phyloP scores from a whole-genome alignment of 2,329 filamentous ascomycete genomes.

The Fusarium bulbicola region DNA sequence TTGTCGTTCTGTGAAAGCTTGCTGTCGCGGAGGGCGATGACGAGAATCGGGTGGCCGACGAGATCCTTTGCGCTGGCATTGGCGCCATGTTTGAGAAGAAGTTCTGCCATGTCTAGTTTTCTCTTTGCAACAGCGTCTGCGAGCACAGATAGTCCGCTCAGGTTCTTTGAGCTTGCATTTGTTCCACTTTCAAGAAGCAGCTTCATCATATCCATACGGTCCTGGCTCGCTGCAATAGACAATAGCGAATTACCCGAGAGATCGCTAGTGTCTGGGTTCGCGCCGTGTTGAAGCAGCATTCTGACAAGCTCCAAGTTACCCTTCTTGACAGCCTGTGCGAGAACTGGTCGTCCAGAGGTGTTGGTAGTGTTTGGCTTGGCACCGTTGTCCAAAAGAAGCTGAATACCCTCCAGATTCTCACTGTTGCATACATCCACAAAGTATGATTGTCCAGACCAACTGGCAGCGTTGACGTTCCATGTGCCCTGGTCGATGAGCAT shows the following conservation, averaged over 20 bases:
- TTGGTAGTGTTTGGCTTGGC: constrained; percentile 42
- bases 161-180: constrained; percentile 41
- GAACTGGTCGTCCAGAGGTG: constrained; percentile 39
- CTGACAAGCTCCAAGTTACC: constrained; percentile 40
- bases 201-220: constrained; percentile 44
- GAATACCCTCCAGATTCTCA: constrained; percentile 40
- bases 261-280: constrained; percentile 45
- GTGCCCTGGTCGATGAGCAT: constrained; percentile 45
- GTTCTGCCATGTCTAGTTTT: constrained; percentile 44
- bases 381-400: constrained; percentile 45
- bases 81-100: constrained; percentile 48
- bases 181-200: constrained; percentile 49
- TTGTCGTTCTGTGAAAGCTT: constrained; percentile 41
- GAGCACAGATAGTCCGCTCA: constrained; percentile 47
- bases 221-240: constrained; percentile 41
- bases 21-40: constrained; percentile 43
- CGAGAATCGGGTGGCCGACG: constrained; percentile 45
- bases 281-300: constrained; percentile 49
- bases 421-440: constrained; percentile 44
- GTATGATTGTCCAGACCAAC: constrained; percentile 43
- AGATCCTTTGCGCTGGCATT: constrained; percentile 46
- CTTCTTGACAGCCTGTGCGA: constrained; percentile 44
- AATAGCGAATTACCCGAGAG: constrained; percentile 45
- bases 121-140: constrained; percentile 46
- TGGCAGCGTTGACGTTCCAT: constrained; percentile 42